These are phyloP conservation scores for Aurinia saxatilis DNA, from an alignment of 345 rosid genomes.

Conservation along the genomic window DNA sequence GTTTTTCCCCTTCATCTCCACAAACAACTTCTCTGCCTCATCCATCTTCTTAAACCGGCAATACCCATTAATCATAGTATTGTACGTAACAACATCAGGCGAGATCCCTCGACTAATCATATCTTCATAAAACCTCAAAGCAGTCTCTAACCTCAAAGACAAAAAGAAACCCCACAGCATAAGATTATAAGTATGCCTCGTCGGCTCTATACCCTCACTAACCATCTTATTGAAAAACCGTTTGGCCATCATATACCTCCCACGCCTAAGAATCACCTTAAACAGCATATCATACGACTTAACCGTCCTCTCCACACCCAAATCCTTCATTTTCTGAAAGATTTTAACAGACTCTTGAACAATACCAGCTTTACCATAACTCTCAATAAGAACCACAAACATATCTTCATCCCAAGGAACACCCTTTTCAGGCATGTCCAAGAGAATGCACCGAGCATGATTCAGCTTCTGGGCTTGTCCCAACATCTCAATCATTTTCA, in stretches of 20 bases:
- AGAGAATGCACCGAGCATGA: constrained; percentile 73
- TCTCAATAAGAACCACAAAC: constrained; percentile 60
- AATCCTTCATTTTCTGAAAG: constrained; percentile 64
- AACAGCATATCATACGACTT: constrained; percentile 70
- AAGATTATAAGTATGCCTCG: constrained; percentile 67
- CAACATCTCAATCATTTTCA: constrained; percentile 71
- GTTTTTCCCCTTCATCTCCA: constrained; percentile 74
- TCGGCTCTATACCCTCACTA: constrained; percentile 67
- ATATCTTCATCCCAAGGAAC: constrained; percentile 80
- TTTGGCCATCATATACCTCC: constrained; percentile 91
- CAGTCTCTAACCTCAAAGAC: constrained; percentile 63
- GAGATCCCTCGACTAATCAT: constrained; percentile 60
- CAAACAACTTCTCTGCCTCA: constrained; percentile 77
- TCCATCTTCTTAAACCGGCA: constrained; percentile 65
- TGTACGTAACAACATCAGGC: constrained; percentile 66
- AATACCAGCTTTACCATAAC: constrained; percentile 77
- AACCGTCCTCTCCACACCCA: constrained; percentile 64
- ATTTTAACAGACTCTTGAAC: constrained; percentile 87
- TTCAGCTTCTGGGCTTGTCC: constrained; percentile 71
- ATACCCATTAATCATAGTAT: constrained; percentile 71
- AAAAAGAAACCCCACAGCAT: constrained; percentile 88
- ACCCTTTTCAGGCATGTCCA: constrained; percentile 87
- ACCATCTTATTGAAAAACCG: constrained; percentile 75
- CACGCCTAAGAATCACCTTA: constrained; percentile 72
- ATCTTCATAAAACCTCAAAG: constrained; percentile 70